Evolutionary conservation across 495 filamentous ascomycete genomes (phyloP), one percentile per base, ranked within the genome.

Genomic region (Annulohypoxylon nitens): DNA sequence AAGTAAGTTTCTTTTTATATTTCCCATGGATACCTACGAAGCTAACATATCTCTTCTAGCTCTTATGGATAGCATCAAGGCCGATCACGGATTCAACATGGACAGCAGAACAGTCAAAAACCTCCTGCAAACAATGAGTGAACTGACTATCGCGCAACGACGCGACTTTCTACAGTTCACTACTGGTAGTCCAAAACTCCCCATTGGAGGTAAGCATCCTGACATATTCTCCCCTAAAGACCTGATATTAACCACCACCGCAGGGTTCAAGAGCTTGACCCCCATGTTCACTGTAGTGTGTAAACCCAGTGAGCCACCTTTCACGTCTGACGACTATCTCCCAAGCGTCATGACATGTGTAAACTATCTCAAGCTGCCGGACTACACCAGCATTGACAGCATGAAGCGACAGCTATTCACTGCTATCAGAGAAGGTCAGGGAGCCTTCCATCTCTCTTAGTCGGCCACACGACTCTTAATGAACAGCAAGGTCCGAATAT

Each of bases 281-380:
- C 97, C 97, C 6, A 97, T 98, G 87, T 97, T 99, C 78, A 99
- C 97, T 8, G 97, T 99, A 45, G 97, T 99, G 16, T 98, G 97
- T 85, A 97, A 97, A 80, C 95, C 96, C 6, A 97, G 93, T 83
- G 97, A 99, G 76, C 90, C 93, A 7, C 96, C 96, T 2, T 97
- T 94, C 80, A 92, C 91, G 7, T 97, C 96, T 3, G 97, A 99
- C 78, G 97, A 98, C 81, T 98, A 98, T 74, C 86, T 99, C 37
- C 94, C 97, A 25, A 98, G 95, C 76, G 97, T 98, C 78, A 99
- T 99, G 97, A 99, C 97, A 50, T 98, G 97, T 80, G 96, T 97
- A 79, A 99, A 99, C 79, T 99, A 99, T 79, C 91, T 99, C 72
- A 99, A 99, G 81, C 86, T 99, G 76, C 97, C 97, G 20, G 94